Conservation (phyloP, 2,329 filamentous ascomycete genomes). For the Microascus cirrosus region DNA sequence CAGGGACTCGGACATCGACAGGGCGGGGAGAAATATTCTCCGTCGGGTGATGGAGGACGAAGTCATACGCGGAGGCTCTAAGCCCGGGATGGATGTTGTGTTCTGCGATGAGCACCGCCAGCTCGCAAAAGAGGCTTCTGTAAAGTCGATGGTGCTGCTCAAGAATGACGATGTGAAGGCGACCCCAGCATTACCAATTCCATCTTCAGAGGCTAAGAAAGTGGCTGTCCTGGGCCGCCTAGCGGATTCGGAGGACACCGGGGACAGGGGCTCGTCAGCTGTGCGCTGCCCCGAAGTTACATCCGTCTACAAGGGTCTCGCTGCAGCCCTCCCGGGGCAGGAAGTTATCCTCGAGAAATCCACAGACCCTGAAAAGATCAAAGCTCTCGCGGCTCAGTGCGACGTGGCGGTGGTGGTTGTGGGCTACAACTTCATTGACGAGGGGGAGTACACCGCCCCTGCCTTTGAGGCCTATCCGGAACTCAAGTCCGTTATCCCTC, state of each 20-base stretch:
- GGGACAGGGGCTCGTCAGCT: not conserved
- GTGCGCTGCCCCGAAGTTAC: not conserved
- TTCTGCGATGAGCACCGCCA: slow-evolving; percentile 10
- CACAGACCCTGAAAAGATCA: not conserved
- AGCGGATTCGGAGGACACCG: slow-evolving; percentile 5
- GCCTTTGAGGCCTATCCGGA: slow-evolving; percentile 6
- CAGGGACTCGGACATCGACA: not conserved
- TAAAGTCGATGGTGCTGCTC: slow-evolving; percentile 11
- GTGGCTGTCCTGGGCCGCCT: slow-evolving; percentile 10
- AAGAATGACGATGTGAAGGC: slow-evolving; percentile 7
- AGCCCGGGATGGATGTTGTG: slow-evolving; percentile 5
- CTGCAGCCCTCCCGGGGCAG: not conserved
- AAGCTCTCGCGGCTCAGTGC: not conserved
- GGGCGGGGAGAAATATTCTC: not conserved
- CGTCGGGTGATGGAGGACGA: not conserved
- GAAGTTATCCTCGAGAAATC: not conserved
- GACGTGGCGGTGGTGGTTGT: slow-evolving; percentile 10
- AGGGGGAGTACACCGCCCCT: slow-evolving; percentile 10
- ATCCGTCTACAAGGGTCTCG: not conserved
- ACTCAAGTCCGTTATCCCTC: not conserved
- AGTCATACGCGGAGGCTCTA: not conserved
- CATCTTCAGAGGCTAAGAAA: not conserved
- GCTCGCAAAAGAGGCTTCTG: slow-evolving; percentile 9
- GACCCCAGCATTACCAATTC: not conserved
- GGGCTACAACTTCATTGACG: slow-evolving; percentile 10